Percentiles rank a stretch among this genome's conserved stretches.
These are phyloP conservation scores for Arthroderma uncinatum DNA, from an alignment of 2,329 filamentous ascomycete genomes.

Conservation along the genomic window DNA sequence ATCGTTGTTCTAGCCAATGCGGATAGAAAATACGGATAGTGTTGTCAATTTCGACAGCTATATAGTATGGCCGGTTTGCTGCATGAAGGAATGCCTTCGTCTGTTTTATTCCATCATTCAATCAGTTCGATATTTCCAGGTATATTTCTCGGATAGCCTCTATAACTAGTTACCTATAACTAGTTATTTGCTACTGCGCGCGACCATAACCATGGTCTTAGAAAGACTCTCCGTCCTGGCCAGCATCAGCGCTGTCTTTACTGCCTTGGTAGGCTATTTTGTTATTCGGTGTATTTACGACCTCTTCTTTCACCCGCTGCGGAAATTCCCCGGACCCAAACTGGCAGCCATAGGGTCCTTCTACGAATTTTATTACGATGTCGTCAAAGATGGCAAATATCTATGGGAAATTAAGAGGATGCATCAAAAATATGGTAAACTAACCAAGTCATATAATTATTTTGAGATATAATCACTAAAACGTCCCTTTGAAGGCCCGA, in stretches of 20 bases:
- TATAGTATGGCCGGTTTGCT: no score
- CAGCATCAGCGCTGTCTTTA: neutral
- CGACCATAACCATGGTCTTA: no score
- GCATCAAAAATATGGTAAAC: slow-evolving; percentile 17
- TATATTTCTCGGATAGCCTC: no score
- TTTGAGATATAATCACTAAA: neutral
- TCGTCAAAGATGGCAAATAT: slow-evolving; percentile 12
- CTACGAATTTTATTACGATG: slow-evolving; percentile 18
- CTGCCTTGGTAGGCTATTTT: neutral
- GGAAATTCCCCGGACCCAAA: slow-evolving; percentile 19
- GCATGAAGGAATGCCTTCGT: no score
- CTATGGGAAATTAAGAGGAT: slow-evolving; percentile 13
- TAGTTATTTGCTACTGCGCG: no score
- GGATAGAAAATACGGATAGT: no score
- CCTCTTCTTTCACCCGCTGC: slow-evolving; percentile 17
- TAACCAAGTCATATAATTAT: neutral
- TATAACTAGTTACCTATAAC: no score
- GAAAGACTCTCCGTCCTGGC: no score
- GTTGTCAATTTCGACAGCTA: no score
- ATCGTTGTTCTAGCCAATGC: no score
- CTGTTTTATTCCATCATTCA: no score
- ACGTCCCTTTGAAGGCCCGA: slow-evolving; percentile 7
- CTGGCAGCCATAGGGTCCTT: slow-evolving; percentile 15
- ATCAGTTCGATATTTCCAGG: no score
- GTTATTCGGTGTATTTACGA: slow-evolving; percentile 13